These are phyloP conservation scores for Amanita pseudoporphyria DNA, from an alignment of 768 basidiomycete genomes.

Conservation along the genomic window DNA sequence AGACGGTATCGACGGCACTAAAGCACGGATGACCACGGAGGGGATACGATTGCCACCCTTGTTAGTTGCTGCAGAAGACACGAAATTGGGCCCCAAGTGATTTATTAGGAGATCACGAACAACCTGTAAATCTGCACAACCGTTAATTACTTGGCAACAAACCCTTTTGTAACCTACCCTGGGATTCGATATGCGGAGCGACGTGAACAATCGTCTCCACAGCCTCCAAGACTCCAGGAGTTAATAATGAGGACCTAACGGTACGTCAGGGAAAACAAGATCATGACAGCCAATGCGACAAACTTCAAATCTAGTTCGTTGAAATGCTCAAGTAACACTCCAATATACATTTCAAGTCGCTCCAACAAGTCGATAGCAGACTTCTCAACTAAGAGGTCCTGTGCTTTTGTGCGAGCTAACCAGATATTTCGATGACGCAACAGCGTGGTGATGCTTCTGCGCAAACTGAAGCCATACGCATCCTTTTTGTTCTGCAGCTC, in stretches of 20 bases:
- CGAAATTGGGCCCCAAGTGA: constrained; percentile 48
- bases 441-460: constrained; percentile 59
- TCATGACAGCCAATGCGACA: constrained; percentile 12
- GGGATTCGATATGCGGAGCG: constrained; percentile 42
- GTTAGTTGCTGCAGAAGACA: constrained; percentile 38
- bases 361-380: constrained; percentile 52
- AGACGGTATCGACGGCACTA: constrained; percentile 45
- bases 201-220: constrained; percentile 60
- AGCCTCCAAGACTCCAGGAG: constrained; percentile 52
- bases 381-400: constrained; percentile 57
- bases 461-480: constrained; percentile 48
- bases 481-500: constrained; percentile 66
- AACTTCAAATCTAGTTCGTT: constrained; percentile 45
- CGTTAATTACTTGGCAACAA: constrained; percentile 7
- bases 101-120: constrained; percentile 47
- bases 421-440: constrained; percentile 51
- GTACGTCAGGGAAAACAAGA: not conserved
- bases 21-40: constrained; percentile 39
- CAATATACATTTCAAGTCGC: constrained; percentile 55
- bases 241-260: constrained; percentile 32
- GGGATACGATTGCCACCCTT: constrained; percentile 50
- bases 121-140: constrained; percentile 40
- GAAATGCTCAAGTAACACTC: constrained; percentile 49
- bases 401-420: constrained; percentile 65
- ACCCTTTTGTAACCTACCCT: constrained; percentile 31